Evolutionary conservation across 768 basidiomycete species (phyloP).

Genomic region (Cystobasidium tubakii): DNA sequence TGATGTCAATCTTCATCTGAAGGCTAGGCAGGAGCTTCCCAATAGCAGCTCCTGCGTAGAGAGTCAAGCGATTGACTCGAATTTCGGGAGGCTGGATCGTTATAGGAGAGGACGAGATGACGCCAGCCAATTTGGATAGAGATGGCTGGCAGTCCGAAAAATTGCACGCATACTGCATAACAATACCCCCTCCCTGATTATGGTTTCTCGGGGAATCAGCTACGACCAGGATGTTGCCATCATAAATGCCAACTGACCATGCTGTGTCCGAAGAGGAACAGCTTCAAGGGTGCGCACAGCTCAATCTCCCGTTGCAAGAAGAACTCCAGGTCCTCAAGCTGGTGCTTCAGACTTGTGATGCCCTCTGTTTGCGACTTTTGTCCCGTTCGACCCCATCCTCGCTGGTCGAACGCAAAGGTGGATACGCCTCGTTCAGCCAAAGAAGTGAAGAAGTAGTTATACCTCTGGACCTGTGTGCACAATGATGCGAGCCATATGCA

Average conservation of each 20-base stretch:
- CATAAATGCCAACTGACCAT: not conserved
- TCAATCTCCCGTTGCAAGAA: conserved; percentile 35
- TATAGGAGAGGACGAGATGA: conserved; percentile 29
- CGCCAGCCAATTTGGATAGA: conserved; percentile 15
- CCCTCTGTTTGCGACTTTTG: conserved; percentile 37
- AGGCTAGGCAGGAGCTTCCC: conserved; percentile 22
- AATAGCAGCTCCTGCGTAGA: conserved; percentile 19
- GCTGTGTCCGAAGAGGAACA: conserved; percentile 42
- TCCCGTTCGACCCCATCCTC: conserved; percentile 45
- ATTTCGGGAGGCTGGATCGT: conserved; percentile 11
- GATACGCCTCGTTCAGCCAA: conserved; percentile 40
- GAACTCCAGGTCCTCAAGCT: conserved; percentile 42
- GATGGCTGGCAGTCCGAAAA: not conserved
- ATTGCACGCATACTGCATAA: conserved; percentile 13
- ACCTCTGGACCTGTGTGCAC: conserved; percentile 35
- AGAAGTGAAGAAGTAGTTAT: conserved; percentile 42
- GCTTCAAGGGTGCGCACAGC: not conserved
- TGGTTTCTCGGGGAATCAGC: not conserved
- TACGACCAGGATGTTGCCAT: not conserved
- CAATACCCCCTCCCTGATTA: conserved; percentile 26
- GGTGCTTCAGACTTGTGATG: conserved; percentile 37
- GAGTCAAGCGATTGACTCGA: not conserved
- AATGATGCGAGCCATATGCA: too few species aligned
- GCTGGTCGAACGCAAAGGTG: conserved; percentile 44
- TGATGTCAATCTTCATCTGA: conserved; percentile 27